A percentile compares a stretch with the other conserved stretches of the same genome.
phyloP scores from a whole-genome alignment of 2,329 filamentous ascomycete species.

The Colletotrichum sp. region DNA sequence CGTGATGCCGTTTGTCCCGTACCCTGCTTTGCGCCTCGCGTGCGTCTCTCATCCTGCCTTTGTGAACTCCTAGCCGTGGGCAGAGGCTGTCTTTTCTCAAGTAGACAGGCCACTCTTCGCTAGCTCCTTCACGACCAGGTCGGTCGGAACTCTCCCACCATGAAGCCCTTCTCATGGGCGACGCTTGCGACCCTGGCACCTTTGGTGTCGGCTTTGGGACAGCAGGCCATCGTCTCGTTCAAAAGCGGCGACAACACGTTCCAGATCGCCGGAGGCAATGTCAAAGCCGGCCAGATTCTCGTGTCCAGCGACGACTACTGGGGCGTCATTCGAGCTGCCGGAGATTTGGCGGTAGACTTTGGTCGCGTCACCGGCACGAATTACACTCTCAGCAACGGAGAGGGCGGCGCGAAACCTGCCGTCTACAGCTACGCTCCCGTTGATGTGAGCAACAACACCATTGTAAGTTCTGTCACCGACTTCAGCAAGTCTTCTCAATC shows the following conservation, averaged over 20 bases:
- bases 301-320: constrained; percentile 67
- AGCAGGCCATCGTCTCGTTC: constrained; percentile 53
- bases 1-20: neutral
- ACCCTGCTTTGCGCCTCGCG: neutral
- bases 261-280: constrained; percentile 41
- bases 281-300: constrained; percentile 52
- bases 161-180: constrained; percentile 21
- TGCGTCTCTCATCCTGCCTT: neutral
- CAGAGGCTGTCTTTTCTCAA: neutral
- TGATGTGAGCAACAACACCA: constrained; percentile 51
- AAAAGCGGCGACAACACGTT: constrained; percentile 25
- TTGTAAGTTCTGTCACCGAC: constrained; percentile 35
- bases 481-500: neutral
- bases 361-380: constrained; percentile 73
- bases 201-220: constrained; percentile 46
- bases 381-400: constrained; percentile 61
- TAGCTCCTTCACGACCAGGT: neutral
- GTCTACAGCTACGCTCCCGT: constrained; percentile 48
- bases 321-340: constrained; percentile 70
- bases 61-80: neutral
- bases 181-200: constrained; percentile 26
- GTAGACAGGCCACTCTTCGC: neutral
- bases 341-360: constrained; percentile 72
- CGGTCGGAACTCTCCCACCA: neutral
- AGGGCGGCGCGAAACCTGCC: constrained; percentile 37